phyloP scores from a whole-genome alignment of 345 rosid genomes.

The Triadica sebifera region DNA sequence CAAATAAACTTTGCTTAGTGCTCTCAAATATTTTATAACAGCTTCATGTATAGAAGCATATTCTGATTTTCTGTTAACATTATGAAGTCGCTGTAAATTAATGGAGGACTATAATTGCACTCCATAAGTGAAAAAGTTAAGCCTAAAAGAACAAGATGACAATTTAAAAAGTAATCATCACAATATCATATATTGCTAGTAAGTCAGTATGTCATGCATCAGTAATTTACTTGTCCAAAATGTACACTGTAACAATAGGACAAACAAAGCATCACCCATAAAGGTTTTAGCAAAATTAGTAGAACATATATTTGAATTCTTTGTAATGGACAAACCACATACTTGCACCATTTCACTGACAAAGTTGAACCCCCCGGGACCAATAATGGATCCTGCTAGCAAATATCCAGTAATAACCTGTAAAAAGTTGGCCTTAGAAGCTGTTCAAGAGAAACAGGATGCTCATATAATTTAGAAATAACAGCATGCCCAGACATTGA shows the following conservation, averaged over 20 bases:
- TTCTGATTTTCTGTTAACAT: not conserved
- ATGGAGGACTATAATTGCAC: not conserved
- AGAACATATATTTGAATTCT: not conserved
- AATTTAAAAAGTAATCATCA: not conserved
- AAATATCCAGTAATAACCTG: slow-evolving; percentile 96
- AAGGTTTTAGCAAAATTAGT: not conserved
- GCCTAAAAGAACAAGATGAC: not conserved
- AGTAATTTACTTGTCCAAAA: not conserved
- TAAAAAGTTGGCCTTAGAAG: slow-evolving; percentile 10
- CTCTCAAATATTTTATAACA: not conserved
- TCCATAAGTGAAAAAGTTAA: not conserved
- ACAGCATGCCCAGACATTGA: slow-evolving; percentile 14
- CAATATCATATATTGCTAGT: not conserved
- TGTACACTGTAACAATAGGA: not conserved
- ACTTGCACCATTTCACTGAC: slow-evolving; percentile 98
- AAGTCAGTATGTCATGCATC: not conserved
- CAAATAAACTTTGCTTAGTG: not conserved
- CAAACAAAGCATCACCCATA: not conserved
- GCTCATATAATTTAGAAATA: not conserved
- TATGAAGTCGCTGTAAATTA: not conserved
- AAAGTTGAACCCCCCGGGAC: slow-evolving; percentile 94
- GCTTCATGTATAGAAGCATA: not conserved
- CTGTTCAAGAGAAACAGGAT: slow-evolving; percentile 10
- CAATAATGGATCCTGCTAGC: slow-evolving; percentile 86
- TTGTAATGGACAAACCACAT: slow-evolving; percentile 45